Percentiles rank a stretch among this genome's conserved stretches.
These are phyloP conservation scores for Lavandula angustifolia DNA, from an alignment of 257 asterid genomes.

Conservation along the genomic window DNA sequence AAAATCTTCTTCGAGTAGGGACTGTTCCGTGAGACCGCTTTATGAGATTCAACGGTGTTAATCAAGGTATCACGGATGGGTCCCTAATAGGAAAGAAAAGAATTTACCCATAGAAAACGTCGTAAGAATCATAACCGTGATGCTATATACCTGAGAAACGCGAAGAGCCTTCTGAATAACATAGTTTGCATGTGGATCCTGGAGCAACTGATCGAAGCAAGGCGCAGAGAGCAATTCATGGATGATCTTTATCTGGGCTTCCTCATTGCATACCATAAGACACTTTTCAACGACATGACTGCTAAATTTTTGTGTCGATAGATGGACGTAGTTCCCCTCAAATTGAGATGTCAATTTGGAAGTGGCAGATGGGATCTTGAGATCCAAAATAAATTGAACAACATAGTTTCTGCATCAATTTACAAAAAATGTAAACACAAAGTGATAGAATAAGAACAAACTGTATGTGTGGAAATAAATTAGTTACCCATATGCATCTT, in stretches of 20 bases:
- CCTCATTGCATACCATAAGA: slow-evolving; percentile 50
- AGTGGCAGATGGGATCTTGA: slow-evolving; percentile 61
- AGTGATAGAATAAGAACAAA: too few species aligned
- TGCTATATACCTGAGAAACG: slow-evolving; percentile 59
- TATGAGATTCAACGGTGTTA: slow-evolving; percentile 65
- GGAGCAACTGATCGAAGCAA: slow-evolving; percentile 85
- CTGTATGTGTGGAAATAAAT: background rate
- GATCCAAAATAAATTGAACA: slow-evolving; percentile 85
- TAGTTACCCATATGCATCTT: slow-evolving; percentile 94
- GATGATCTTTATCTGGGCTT: slow-evolving; percentile 59
- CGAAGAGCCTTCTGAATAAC: slow-evolving; percentile 90
- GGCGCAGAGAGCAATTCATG: slow-evolving; percentile 66
- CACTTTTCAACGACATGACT: slow-evolving; percentile 97
- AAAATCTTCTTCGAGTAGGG: slow-evolving; percentile 88
- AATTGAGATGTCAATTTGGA: slow-evolving; percentile 68
- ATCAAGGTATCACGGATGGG: slow-evolving; percentile 51
- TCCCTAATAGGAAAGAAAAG: slow-evolving; percentile 50
- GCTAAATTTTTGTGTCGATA: slow-evolving; percentile 81
- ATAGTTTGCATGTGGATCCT: slow-evolving; percentile 93
- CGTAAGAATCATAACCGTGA: background rate
- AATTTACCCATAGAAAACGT: background rate
- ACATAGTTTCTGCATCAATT: slow-evolving; percentile 76
- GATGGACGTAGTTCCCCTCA: slow-evolving; percentile 71
- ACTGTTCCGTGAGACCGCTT: slow-evolving; percentile 69
- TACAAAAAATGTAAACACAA: background rate